These are phyloP conservation scores for Penicillium antarcticum DNA, from an alignment of 495 filamentous ascomycete species.

Conservation along the genomic window DNA sequence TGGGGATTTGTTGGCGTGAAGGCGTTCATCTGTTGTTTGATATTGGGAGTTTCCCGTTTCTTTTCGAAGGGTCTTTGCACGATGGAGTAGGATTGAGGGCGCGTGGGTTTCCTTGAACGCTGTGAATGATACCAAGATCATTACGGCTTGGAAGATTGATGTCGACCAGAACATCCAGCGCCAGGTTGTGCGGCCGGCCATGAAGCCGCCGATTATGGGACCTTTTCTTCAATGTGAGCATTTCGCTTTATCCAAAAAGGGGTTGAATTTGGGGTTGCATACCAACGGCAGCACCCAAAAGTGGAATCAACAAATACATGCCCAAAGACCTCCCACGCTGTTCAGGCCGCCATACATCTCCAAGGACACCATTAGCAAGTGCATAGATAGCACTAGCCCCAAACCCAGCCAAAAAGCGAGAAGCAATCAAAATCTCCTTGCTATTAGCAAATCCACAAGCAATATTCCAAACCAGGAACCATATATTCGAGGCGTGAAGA, in stretches of 20 bases:
- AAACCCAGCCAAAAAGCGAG: conserved; percentile 47
- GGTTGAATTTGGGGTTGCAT: background rate
- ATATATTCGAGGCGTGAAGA: conserved; percentile 52
- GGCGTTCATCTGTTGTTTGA: conserved; percentile 8
- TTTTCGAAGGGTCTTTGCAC: conserved; percentile 48
- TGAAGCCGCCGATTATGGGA: conserved; percentile 49
- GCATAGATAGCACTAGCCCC: conserved; percentile 40
- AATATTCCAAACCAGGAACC: conserved; percentile 55
- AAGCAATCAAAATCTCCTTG: conserved; percentile 40
- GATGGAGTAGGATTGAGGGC: conserved; percentile 51
- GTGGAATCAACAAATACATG: conserved; percentile 53
- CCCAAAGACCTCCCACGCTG: conserved; percentile 53
- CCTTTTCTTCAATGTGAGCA: conserved; percentile 15
- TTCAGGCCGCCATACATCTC: conserved; percentile 37
- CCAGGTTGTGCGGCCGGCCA: conserved; percentile 55
- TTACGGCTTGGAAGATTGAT: conserved; percentile 23
- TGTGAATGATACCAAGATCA: conserved; percentile 12
- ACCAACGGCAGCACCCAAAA: conserved; percentile 52
- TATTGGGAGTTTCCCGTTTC: conserved; percentile 52
- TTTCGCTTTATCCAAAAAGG: too few species aligned
- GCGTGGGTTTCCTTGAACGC: conserved; percentile 58
- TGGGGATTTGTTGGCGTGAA: conserved; percentile 8
- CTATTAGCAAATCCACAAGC: conserved; percentile 43
- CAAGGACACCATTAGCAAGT: conserved; percentile 44
- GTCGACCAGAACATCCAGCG: conserved; percentile 53